Evolutionary conservation across 257 asterid species (phyloP).

Genomic region (Mentha longifolia): DNA sequence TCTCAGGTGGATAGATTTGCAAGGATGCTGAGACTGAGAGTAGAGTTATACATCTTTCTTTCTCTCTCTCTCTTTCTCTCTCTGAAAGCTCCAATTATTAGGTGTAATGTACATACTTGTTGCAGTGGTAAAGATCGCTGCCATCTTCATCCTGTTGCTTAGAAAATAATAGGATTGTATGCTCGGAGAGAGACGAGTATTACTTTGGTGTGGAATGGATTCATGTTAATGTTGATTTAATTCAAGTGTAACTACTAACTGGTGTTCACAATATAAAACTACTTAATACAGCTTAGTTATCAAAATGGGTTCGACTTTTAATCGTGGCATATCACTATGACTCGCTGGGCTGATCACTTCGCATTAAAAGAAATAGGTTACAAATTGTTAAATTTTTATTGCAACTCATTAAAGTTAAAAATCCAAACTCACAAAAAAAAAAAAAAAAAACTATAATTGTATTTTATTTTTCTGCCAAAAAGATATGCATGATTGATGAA

Average conservation of each 20-base stretch:
- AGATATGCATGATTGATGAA: too few species aligned
- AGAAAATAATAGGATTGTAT: neutral
- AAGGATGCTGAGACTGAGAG: slow-evolving; percentile 77
- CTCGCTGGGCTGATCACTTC: too few species aligned
- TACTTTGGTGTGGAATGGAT: neutral
- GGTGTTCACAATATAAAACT: neutral
- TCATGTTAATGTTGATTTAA: slow-evolving; percentile 1
- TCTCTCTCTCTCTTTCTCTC: neutral
- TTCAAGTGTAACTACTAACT: too few species aligned
- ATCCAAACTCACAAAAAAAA: too few species aligned
- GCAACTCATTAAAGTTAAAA: too few species aligned
- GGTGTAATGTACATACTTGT: neutral
- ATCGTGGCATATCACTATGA: too few species aligned
- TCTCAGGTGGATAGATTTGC: slow-evolving; percentile 84
- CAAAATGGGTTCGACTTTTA: too few species aligned
- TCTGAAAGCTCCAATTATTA: slow-evolving; percentile 2
- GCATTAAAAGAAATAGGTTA: too few species aligned
- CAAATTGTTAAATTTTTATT: too few species aligned
- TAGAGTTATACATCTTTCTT: neutral
- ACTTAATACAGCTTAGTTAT: too few species aligned
- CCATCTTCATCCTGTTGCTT: neutral
- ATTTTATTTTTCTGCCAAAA: too few species aligned
- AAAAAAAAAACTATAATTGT: too few species aligned
- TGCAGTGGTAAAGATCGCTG: slow-evolving; percentile 7
- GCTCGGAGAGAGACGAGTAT: neutral